Conservation (phyloP, 2,329 filamentous ascomycete genomes). For the Leptosphaerulina australis region DNA sequence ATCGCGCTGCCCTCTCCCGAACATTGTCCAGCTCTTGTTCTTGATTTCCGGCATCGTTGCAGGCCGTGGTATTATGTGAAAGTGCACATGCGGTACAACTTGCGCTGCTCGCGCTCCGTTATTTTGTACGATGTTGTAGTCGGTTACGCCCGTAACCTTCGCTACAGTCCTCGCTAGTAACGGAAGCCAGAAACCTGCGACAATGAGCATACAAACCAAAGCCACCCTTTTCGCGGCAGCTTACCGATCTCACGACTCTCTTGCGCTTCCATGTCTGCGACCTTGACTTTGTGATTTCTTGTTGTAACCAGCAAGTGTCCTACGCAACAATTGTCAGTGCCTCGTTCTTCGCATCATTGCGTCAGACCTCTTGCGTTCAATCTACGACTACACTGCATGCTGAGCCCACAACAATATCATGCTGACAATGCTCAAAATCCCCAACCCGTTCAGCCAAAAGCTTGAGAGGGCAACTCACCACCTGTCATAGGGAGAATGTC, state of each 20-base stretch:
- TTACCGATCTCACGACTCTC: slow-evolving; percentile 72
- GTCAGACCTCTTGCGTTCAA: too few relatives aligned
- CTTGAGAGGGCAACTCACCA: slow-evolving; percentile 59
- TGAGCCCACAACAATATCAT: too few relatives aligned
- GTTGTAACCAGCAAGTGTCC: slow-evolving; percentile 80
- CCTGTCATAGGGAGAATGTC: slow-evolving; percentile 88
- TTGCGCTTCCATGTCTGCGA: slow-evolving; percentile 69
- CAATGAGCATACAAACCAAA: not conserved
- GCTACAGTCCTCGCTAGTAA: slow-evolving; percentile 74
- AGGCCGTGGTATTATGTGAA: slow-evolving; percentile 89
- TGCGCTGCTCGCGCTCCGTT: slow-evolving; percentile 89
- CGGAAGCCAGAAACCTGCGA: slow-evolving; percentile 63
- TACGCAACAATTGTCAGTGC: slow-evolving; percentile 4
- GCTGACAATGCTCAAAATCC: too few relatives aligned
- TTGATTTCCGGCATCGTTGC: slow-evolving; percentile 58
- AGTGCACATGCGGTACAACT: slow-evolving; percentile 92
- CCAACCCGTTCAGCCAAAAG: not conserved
- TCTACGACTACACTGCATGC: too few relatives aligned
- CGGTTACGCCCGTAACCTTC: slow-evolving; percentile 70
- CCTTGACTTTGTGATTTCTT: slow-evolving; percentile 75
- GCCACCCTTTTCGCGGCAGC: slow-evolving; percentile 31
- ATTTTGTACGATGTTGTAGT: slow-evolving; percentile 98
- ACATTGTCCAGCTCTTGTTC: slow-evolving; percentile 78
- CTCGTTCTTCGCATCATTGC: not conserved
- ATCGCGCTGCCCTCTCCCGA: slow-evolving; percentile 73